Base-by-base conservation (phyloP, 495 filamentous ascomycete species). In the Aspergillus nanangensis region DNA sequence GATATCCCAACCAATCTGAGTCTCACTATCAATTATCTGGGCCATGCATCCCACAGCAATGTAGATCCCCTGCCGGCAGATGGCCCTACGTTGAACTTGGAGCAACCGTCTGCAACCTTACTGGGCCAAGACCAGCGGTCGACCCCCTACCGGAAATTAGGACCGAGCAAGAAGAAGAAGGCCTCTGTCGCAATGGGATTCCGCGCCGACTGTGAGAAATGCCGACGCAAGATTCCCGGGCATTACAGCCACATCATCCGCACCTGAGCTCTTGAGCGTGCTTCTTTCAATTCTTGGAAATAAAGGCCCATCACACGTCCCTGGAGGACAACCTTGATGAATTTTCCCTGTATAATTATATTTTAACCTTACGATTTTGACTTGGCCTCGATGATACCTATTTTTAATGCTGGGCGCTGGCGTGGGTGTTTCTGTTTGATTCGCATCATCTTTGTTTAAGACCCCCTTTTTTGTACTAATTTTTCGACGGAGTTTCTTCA, bases 161-260 rank as follows among this genome's bases (percentile, higher is more conserved):
- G 7, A 29, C 25, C 25, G 25, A 11, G 25, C 25, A 29, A 29
- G 51, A 79, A 57, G 44, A 73, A 80, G 69, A 90, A 82, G 64
- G 76, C 76, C 51, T 75, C 77, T 22, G 81, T 94, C 55, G 83
- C 80, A 49, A 90, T 95, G 82, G 90, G 90, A 15, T 93, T 85
- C 65, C 74, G 88, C 32, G 80, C 83, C 10, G 87, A 92, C 62
- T 95, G 90, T 64, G 87, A 90, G 43, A 92, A 92, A 66, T 95
- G 90, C 62, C 77, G 75, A 40, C 72, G 72, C 53, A 84, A 81
- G 62, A 83, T 92, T 22, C 89, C 88, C 0, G 89, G 90, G 0
- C 90, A 95, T 62, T 92, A 90, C 54, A 90, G 84, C 55, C 90
- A 95, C 64, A 90, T 92, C 37, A 78, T 88, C 29, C 56, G 60